phyloP scores from a whole-genome alignment of 1,284 basidiomycete species.

The Exobasidium rhododendri region DNA sequence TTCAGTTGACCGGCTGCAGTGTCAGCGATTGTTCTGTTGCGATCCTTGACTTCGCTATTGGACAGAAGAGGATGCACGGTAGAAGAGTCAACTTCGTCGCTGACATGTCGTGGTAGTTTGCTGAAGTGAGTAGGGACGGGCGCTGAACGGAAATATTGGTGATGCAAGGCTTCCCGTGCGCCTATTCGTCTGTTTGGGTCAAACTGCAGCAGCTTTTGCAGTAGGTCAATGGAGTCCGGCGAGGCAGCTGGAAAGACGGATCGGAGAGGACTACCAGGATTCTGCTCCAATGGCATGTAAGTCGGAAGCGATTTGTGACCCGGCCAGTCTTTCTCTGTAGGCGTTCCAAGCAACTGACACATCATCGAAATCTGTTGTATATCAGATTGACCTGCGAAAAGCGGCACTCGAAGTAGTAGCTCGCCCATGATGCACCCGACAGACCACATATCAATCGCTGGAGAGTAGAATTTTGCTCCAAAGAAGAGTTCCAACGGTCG shows the following conservation, averaged over 20 bases:
- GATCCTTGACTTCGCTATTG: constrained; percentile 35
- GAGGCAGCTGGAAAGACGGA: constrained; percentile 87
- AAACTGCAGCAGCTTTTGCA: constrained; percentile 74
- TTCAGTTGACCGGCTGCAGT: constrained; percentile 23
- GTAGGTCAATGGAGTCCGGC: constrained; percentile 78
- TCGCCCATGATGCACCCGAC: constrained; percentile 95
- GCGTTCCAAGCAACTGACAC: constrained; percentile 89
- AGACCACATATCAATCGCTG: constrained; percentile 88
- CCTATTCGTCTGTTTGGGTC: constrained; percentile 80
- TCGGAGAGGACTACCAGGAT: constrained; percentile 75
- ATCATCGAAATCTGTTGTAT: constrained; percentile 94
- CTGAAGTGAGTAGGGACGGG: constrained; percentile 40
- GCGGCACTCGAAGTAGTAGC: constrained; percentile 88
- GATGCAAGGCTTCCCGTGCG: constrained; percentile 58
- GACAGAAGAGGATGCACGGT: constrained; percentile 32
- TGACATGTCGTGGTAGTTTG: constrained; percentile 41
- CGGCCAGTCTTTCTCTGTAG: constrained; percentile 97
- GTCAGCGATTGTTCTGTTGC: constrained; percentile 16
- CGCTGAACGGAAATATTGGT: constrained; percentile 41
- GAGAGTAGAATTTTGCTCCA: constrained; percentile 80
- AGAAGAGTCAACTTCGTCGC: constrained; percentile 26
- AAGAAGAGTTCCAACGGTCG: constrained; percentile 89
- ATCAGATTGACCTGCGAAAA: constrained; percentile 87
- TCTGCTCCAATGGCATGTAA: constrained; percentile 53
- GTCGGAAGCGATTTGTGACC: constrained; percentile 65